phyloP scores from a whole-genome alignment of 106 monocot genomes.

The Dioscorea zingiberensis region DNA sequence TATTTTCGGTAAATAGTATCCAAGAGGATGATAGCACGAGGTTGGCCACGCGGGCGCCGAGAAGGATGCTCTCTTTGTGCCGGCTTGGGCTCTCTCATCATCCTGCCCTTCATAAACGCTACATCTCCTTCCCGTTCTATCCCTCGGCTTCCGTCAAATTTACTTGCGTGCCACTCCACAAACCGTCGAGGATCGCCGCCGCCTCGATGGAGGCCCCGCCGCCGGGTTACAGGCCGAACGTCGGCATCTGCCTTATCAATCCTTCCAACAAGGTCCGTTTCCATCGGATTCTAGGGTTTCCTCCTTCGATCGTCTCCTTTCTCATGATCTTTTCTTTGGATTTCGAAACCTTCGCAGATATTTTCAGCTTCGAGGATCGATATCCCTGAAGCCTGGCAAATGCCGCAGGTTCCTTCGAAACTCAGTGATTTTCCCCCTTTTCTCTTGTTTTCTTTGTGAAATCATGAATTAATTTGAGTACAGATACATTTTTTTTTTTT shows the following conservation, averaged over 20 bases:
- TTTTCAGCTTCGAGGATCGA: conserved; percentile 82
- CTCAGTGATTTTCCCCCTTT: background rate
- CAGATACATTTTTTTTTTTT: no score
- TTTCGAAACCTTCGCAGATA: conserved; percentile 40
- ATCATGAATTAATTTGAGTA: background rate
- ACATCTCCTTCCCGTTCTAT: background rate
- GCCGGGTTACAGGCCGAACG: conserved; percentile 67
- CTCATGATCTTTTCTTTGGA: background rate
- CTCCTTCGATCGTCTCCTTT: background rate
- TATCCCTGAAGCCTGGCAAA: conserved; percentile 82
- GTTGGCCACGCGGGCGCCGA: no score
- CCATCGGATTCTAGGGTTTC: background rate
- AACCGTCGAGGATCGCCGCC: conserved; percentile 3
- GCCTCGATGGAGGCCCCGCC: conserved; percentile 68
- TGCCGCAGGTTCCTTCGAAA: conserved; percentile 73
- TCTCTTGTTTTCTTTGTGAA: background rate
- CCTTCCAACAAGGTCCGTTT: conserved; percentile 48
- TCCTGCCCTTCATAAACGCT: background rate
- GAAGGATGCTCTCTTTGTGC: background rate
- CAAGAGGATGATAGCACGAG: no score
- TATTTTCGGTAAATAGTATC: no score
- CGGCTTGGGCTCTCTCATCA: background rate
- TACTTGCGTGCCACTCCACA: conserved; percentile 4
- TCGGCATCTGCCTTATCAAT: conserved; percentile 88
- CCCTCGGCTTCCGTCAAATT: conserved; percentile 4